Evolutionary conservation across 768 basidiomycete genomes (phyloP).

Genomic region (Tephrocybe rancida): DNA sequence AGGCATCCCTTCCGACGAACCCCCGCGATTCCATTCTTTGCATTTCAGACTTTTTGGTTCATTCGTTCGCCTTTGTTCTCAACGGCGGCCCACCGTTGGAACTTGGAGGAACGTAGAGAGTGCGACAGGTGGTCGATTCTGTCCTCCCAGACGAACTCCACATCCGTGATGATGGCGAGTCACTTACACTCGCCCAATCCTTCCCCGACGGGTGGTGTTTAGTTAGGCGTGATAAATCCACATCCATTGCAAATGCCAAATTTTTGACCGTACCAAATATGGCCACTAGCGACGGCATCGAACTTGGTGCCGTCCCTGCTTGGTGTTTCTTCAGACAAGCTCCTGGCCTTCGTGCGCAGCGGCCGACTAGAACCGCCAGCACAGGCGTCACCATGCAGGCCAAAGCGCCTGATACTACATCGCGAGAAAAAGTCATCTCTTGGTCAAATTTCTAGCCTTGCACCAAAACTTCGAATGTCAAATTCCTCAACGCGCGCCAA

Average conservation of each 20-base stretch:
- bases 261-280: slow-evolving; percentile 40
- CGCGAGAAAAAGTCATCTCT: slow-evolving; percentile 57
- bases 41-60: background rate
- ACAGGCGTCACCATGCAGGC: slow-evolving; percentile 64
- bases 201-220: slow-evolving; percentile 85
- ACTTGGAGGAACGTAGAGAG: slow-evolving; percentile 51
- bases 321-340: slow-evolving; percentile 75
- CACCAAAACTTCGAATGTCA: too few species aligned
- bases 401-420: slow-evolving; percentile 37
- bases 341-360: slow-evolving; percentile 58
- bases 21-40: slow-evolving; percentile 27
- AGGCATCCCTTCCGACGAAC: slow-evolving; percentile 19
- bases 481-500: too few species aligned
- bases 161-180: slow-evolving; percentile 57
- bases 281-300: slow-evolving; percentile 42
- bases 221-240: slow-evolving; percentile 53
- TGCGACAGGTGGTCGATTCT: slow-evolving; percentile 67
- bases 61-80: background rate
- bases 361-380: slow-evolving; percentile 65
- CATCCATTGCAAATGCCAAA: slow-evolving; percentile 33
- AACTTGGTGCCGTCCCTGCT: slow-evolving; percentile 73
- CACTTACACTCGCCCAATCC: slow-evolving; percentile 60
- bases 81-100: slow-evolving; percentile 25
- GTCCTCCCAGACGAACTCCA: slow-evolving; percentile 77
- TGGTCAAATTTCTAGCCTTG: slow-evolving; percentile 67